Evolutionary conservation across 2,329 filamentous ascomycete species (phyloP), one percentile per base, ranked within the genome.

Genomic region (Diatrype stigma): DNA sequence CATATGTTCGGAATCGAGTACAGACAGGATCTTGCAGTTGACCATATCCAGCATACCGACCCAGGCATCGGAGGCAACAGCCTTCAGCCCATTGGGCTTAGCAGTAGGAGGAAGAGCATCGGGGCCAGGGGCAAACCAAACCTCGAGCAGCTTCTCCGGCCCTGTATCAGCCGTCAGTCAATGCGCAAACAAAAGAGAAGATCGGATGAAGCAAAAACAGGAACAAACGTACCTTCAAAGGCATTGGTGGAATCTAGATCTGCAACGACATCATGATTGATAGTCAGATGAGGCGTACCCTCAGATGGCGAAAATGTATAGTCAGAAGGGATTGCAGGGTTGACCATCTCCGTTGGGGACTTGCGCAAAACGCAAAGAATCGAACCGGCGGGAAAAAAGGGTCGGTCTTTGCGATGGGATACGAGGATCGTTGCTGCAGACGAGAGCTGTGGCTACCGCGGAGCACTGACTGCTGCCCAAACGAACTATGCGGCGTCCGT

Each of bases 401-500:
- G 10, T 10, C 26, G 26, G 26, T 30, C 26, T 30, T 30, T 30
- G 26, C 26, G 26, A 30, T 30, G 6, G 10, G 10, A 10, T 30
- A 30, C 10, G 60, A 46, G 42, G 54, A 51, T 55, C 26, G 46
- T 53, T 50, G 53, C 46, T 21, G 34, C 59, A 57, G 56, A 59
- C 48, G 44, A 48, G 46, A 53, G 54, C 61, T 60, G 69, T 68
- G 72, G 73, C 78, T 79, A 83, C 81, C 80, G 86, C 87, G 88
- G 88, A 94, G 90, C 91, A 89, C 90, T 91, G 88, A 90, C 91
- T 95, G 85, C 89, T 85, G 81, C 90, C 84, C 90, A 95, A 90
- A 93, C 89, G 90, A 92, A 92, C 87, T 83, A 87, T 90, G 87
- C 84, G 84, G 86, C 80, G 88, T 89, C 80, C 89, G 90, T 82